Evolutionary conservation across 352 stramenopile genomes (phyloP), one percentile per base, ranked within the genome.

Genomic region (Phytophthora melonis): DNA sequence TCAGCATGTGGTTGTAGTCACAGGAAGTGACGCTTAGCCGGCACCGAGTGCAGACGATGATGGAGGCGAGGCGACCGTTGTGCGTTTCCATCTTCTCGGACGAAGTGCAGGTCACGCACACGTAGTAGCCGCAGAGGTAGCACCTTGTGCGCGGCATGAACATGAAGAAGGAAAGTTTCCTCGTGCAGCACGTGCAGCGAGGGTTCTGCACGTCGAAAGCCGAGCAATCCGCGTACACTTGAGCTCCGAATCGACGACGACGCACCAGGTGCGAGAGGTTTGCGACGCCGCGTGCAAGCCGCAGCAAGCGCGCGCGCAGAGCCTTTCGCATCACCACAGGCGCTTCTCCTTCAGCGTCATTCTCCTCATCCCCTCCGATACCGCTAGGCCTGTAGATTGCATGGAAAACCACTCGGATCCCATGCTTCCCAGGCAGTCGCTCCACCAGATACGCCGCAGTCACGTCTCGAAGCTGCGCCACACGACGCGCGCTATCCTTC

Each of bases 331-430:
- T 16, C 9, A 59, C 52, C 18, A 49, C 34, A 32, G 49, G 49
- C 10, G 47, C n/a, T 30, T 55, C 47, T 11, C 23, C 66, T 21
- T 73, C 30, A 5, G 6, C 16, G 7, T 63, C 14, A 6, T 63
- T 13, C 55, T 63, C n/a, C 49, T 62, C 47, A 1, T 25, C 23
- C 23, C 57, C 58, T 16, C n/a, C 2, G 16, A 27, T 30, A 1
- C 11, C 21, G 4, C 63, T 27, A 13, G 60, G 27, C 2, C 68
- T 65, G 58, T 77, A 66, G 4, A 63, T 19, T 7, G 73, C 81
- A 30, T 89, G 77, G 56, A 87, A 89, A 16, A 79, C 63, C 13
- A 89, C 68, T 4, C 72, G 75, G 10, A 89, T 68, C 0, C 52
- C 27, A 18, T 73, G 69, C 25, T 14, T 80, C 1, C 67, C 65